Evolutionary conservation across 768 basidiomycete genomes (phyloP).

Genomic region (Serendipita indica): DNA sequence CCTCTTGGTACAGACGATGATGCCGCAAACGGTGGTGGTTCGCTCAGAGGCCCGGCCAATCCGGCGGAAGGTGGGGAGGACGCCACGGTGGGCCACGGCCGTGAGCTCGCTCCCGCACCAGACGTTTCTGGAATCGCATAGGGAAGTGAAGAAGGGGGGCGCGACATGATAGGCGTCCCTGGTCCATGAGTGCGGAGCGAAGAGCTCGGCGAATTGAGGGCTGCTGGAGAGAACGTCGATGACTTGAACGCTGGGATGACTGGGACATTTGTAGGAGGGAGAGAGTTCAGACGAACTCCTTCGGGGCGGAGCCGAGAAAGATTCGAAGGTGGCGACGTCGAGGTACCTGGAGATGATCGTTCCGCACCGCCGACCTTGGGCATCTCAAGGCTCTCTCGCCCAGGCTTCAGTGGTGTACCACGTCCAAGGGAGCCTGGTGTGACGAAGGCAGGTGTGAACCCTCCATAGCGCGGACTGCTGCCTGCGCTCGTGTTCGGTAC

Average conservation of each 20-base stretch:
- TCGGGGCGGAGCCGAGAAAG: neutral
- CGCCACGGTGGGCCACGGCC: neutral
- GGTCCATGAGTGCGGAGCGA: neutral
- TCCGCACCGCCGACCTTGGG: neutral
- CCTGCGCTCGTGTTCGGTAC: neutral
- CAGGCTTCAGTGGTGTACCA: neutral
- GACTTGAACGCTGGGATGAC: constrained; percentile 7
- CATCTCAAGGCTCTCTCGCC: neutral
- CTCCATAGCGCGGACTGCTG: neutral
- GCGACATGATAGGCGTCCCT: constrained; percentile 5
- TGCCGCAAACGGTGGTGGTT: neutral
- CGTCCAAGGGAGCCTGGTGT: constrained; percentile 3
- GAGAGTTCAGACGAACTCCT: neutral
- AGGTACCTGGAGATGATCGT: neutral
- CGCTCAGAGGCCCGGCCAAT: neutral
- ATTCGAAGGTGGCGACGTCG: neutral
- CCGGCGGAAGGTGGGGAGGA: constrained; percentile 1
- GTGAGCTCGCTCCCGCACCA: neutral
- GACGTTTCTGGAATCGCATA: constrained; percentile 3
- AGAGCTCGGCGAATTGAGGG: neutral
- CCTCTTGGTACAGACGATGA: neutral
- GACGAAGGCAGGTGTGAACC: neutral
- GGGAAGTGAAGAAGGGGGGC: neutral
- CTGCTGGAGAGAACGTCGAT: neutral
- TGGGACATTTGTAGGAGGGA: too few species aligned